These are phyloP conservation scores for Phoma sp. DNA, from an alignment of 2,329 filamentous ascomycete species.

Conservation along the genomic window DNA sequence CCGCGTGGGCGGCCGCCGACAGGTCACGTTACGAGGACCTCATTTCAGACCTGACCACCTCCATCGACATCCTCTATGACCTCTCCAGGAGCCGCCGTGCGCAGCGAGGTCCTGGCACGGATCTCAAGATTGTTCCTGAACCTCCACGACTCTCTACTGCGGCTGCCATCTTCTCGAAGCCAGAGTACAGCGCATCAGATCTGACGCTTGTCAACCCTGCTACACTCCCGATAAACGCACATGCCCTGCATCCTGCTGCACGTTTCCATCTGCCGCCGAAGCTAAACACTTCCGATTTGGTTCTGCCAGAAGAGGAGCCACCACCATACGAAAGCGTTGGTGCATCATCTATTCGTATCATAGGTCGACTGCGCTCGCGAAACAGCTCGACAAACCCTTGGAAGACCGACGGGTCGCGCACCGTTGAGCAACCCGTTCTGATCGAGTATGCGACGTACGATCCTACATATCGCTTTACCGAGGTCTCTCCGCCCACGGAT, in stretches of 20 bases:
- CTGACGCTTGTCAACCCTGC: slow-evolving; percentile 53
- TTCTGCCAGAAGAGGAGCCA: slow-evolving; percentile 55
- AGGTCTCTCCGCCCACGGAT: slow-evolving; percentile 54
- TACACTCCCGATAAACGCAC: slow-evolving; percentile 37
- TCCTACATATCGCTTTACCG: slow-evolving; percentile 54
- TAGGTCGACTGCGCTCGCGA: slow-evolving; percentile 52
- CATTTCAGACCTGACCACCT: slow-evolving; percentile 74
- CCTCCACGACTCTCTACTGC: slow-evolving; percentile 23
- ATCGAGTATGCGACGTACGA: slow-evolving; percentile 71
- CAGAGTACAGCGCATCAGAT: slow-evolving; percentile 50
- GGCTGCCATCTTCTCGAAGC: slow-evolving; percentile 36
- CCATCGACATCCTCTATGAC: slow-evolving; percentile 81
- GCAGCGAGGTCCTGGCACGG: slow-evolving; percentile 28
- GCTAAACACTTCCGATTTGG: slow-evolving; percentile 52
- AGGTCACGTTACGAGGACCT: slow-evolving; percentile 80
- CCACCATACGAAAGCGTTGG: slow-evolving; percentile 58
- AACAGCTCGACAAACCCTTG: slow-evolving; percentile 47
- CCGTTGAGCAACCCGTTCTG: slow-evolving; percentile 62
- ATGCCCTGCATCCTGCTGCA: slow-evolving; percentile 19
- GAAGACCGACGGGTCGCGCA: slow-evolving; percentile 46
- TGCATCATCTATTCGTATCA: slow-evolving; percentile 53
- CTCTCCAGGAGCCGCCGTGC: slow-evolving; percentile 70
- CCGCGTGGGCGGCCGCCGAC: slow-evolving; percentile 62
- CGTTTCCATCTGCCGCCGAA: slow-evolving; percentile 49
- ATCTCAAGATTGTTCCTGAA: slow-evolving; percentile 28